Base-by-base conservation (phyloP, 192 early-diverging fungal genomes). In the Allomyces macrogynus region DNA sequence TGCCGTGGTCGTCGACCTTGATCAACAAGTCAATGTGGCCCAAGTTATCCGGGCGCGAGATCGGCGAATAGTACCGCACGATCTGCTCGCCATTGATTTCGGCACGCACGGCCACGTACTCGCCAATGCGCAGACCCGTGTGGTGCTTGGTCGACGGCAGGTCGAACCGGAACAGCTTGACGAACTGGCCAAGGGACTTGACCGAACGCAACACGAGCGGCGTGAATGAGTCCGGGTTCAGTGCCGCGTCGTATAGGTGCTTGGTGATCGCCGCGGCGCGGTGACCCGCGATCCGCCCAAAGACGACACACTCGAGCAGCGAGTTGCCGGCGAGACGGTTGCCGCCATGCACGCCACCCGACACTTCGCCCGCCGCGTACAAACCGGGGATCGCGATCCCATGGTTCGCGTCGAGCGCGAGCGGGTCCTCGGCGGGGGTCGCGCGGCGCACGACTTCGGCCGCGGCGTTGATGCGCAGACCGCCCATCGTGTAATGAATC, bases 261-360 rank as follows among this genome's bases (percentile, higher is more conserved):
- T 57, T 14, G 20, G 49, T 57, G 49, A 57, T n/a, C 12, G 40
- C 23, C 25, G 57, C n/a, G 11, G 40, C 44, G 32, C 24, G 76
- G 49, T 74, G 69, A 73, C 93, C 93, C 63, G 93, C 89, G 61
- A 92, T 90, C 69, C 93, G 87, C 24, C 93, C 93, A 79, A 86
- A 96, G 60, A 96, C 93, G 16, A 94, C 92, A 70, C 93, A 96
- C 62, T 89, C 92, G 61, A 96, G 76, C n/a, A 96, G 77, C 32
- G 91, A 94, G 62, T 86, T 87, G 61, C 93, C 93, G 67, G 87
- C 93, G 22, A 96, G 85, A 74, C 93, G 90, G 80, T 95, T 96
- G 65, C 91, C 92, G 60, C 93, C 93, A 70, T 96, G 93, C 42
- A 96, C 88, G 72, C 93, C 93, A 70, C 93, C 93, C 63, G 89